phyloP scores from a whole-genome alignment of 495 filamentous ascomycete species.

The Podospora australis region DNA sequence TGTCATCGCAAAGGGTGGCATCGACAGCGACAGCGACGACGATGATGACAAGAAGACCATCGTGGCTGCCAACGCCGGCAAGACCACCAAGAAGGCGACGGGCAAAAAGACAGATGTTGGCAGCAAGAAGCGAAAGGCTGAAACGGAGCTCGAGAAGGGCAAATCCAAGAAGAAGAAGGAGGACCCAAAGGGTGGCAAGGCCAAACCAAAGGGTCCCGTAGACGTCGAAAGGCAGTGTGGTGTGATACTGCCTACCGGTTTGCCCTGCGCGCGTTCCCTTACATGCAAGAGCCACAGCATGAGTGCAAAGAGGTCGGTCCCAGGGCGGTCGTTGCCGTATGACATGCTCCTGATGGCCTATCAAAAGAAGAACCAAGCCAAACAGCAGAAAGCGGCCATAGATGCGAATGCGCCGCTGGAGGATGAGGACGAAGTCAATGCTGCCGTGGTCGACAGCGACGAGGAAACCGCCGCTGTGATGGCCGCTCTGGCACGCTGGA shows the following conservation, averaged over 20 bases:
- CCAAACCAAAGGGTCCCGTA: constrained; percentile 88
- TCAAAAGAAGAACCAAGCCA: constrained; percentile 98
- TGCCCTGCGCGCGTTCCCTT: constrained; percentile 81
- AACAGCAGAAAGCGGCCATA: constrained; percentile 90
- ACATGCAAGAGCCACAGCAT: constrained; percentile 97
- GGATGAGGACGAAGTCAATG: constrained; percentile 72
- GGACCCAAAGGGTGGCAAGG: constrained; percentile 80
- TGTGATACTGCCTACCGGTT: constrained; percentile 73
- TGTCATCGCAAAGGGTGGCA: constrained; percentile 57
- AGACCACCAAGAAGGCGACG: constrained; percentile 66
- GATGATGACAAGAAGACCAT: constrained; percentile 20
- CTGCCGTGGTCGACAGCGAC: constrained; percentile 76
- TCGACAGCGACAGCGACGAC: constrained; percentile 59
- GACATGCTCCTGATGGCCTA: constrained; percentile 90
- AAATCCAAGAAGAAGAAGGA: constrained; percentile 94
- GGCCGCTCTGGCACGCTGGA: constrained; percentile 67
- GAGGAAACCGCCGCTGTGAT: constrained; percentile 89
- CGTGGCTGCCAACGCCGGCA: constrained; percentile 34
- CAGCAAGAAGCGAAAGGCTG: constrained; percentile 86
- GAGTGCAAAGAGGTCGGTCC: constrained; percentile 89
- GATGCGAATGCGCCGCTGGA: constrained; percentile 89
- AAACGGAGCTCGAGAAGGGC: constrained; percentile 64
- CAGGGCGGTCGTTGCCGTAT: constrained; percentile 85
- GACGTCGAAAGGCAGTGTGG: constrained; percentile 98
- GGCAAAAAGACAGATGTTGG: constrained; percentile 54